A percentile compares a stretch with the other conserved stretches of the same genome.
Conservation (phyloP, 2,329 filamentous ascomycete genomes). For the Pseudocercospora crystallina region DNA sequence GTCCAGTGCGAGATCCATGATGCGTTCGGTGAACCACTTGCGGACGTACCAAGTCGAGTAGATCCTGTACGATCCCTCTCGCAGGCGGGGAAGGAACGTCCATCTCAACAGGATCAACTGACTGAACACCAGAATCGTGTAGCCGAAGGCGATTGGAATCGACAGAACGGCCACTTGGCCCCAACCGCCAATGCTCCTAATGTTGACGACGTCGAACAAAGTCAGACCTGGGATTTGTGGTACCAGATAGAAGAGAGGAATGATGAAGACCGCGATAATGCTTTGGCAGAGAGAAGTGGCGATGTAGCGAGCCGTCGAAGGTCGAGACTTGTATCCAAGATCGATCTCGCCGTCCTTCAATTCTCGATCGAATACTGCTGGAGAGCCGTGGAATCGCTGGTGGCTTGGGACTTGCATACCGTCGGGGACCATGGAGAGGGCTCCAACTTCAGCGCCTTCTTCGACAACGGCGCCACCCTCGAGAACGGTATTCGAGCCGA, state of each 20-base stretch:
- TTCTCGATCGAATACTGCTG: conserved; percentile 22
- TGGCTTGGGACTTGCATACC: conserved; percentile 21
- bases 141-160: conserved; percentile 23
- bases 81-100: conserved; percentile 17
- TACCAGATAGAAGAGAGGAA: conserved; percentile 23
- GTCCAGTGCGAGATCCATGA: conserved; percentile 28
- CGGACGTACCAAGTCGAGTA: conserved; percentile 25
- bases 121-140: conserved; percentile 23
- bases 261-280: conserved; percentile 14
- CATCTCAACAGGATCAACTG: conserved; percentile 24
- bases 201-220: conserved; percentile 21
- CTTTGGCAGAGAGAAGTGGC: conserved; percentile 20
- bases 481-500: conserved; percentile 25
- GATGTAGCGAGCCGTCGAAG: conserved; percentile 15
- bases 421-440: conserved; percentile 26
- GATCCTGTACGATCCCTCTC: conserved; percentile 23
- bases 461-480: conserved; percentile 26
- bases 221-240: conserved; percentile 26
- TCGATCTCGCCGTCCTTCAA: conserved; percentile 14
- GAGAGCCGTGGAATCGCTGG: conserved; percentile 27
- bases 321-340: conserved; percentile 13
- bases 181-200: conserved; percentile 18
- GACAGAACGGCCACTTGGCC: conserved; percentile 24
- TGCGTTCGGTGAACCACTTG: conserved; percentile 26
- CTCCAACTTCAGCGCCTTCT: conserved; percentile 25